phyloP scores from a whole-genome alignment of 2,329 filamentous ascomycete species.

The Xylariomycetidae sp. region DNA sequence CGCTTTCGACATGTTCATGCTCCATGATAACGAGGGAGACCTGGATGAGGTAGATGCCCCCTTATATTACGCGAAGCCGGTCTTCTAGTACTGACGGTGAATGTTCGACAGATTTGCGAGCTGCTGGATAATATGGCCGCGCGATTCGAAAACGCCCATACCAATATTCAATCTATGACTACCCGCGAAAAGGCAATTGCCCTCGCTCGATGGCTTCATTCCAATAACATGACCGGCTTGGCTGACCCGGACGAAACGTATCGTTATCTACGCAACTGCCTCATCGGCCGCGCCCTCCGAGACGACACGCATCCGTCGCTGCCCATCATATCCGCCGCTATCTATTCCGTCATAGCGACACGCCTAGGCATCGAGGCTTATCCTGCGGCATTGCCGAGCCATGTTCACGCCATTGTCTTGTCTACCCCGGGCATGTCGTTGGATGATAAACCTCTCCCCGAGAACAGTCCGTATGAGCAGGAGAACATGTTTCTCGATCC shows the following conservation, averaged over 20 bases:
- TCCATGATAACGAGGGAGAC: constrained; percentile 69
- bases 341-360: constrained; percentile 76
- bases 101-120: constrained; percentile 46
- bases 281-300: constrained; percentile 76
- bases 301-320: constrained; percentile 72
- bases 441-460: constrained; percentile 40
- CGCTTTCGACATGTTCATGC: constrained; percentile 85
- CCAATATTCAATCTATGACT: constrained; percentile 50
- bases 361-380: constrained; percentile 71
- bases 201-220: constrained; percentile 66
- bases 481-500: constrained; percentile 79
- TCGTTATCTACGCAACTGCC: constrained; percentile 78
- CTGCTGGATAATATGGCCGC: constrained; percentile 61
- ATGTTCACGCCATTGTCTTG: constrained; percentile 76
- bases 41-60: constrained; percentile 56
- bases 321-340: constrained; percentile 79
- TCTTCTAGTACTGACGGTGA: constrained; percentile 1
- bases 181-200: constrained; percentile 63
- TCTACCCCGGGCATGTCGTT: constrained; percentile 57
- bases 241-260: constrained; percentile 62
- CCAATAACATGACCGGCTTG: constrained; percentile 65
- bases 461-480: constrained; percentile 34
- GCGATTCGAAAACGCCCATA: constrained; percentile 48
- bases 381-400: constrained; percentile 77
- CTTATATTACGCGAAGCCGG: not conserved